Base-by-base conservation (phyloP, 1,284 basidiomycete genomes). In the Rhodotorula sp. region DNA sequence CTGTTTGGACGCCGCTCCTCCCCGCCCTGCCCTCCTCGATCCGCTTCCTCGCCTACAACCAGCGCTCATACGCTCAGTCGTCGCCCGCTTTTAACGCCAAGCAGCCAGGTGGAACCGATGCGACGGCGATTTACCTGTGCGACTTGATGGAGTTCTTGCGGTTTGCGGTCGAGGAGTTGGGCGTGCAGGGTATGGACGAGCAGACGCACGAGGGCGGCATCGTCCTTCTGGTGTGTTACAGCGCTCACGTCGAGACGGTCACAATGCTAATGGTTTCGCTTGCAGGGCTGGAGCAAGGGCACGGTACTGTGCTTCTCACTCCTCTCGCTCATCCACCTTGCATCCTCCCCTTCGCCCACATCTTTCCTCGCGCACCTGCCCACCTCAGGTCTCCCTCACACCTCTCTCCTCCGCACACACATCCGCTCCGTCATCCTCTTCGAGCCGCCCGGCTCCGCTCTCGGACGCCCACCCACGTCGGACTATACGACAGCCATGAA, bases 241-340 rank as follows among this genome's bases (percentile, higher is more conserved):
- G 8, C n/a, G 8, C 22, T 29, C 24, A 11, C 10, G n/a, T 17
- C 13, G 27, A 8, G 8, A 11, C 13, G 15, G n/a, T 39, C 13
- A 62, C 4, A 27, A 39, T 11, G 53, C 17, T 30, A 6, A 36
- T 27, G 0, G 20, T 10, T 3, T 8, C n/a, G 0, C 27, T 19
- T 7, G 61, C 65, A 68, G 66, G 62, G 68, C 27, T 72, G 73
- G 73, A 66, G 63, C 20, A 74, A 74, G 63, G 73, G 73, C 52
- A 63, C 59, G 29, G 66, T 68, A 15, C 63, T 61, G 6, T 51
- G 58, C 51, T 39, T 72, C 55, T 64, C 70, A 2, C 64, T 74
- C 49, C 65, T 71, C 27, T 39, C 69, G n/a, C 46, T 63, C 44
- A 67, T 67, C n/a, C 47, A 46, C 62, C 7, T 20, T 5, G 2